Evolutionary conservation across 495 filamentous ascomycete genomes (phyloP), one percentile per base, ranked within the genome.

Genomic region (Neurospora cerealis): DNA sequence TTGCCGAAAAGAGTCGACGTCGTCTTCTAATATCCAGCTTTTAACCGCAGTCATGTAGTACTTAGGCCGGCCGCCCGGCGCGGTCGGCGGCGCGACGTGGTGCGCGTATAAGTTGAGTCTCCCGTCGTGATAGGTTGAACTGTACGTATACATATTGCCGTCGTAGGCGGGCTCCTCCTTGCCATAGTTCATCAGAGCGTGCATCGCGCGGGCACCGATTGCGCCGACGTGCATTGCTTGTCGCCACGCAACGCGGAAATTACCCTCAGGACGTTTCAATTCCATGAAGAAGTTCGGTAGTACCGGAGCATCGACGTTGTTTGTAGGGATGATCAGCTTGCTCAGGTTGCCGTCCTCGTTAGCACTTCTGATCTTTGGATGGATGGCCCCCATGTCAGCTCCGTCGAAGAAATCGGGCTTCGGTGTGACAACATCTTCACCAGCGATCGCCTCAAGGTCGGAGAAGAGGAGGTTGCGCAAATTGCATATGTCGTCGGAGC

Each of bases 211-310:
- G 38, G 83, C 84, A 13, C 85, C 85, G 21, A 83, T 70, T 11
- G 85, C 85, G 24, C 85, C 84, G 72, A 84, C 77, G 75, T 84
- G 80, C 60, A 73, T 78, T 44, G 82, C 83, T 74, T 87, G 84
- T 44, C n/a, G n/a, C n/a, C n/a, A n/a, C n/a, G n/a, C n/a, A n/a
- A n/a, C n/a, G n/a, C n/a, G n/a, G n/a, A n/a, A n/a, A n/a, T n/a
- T n/a, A n/a, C n/a, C n/a, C n/a, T n/a, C n/a, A 0, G 79, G 78
- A 3, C 78, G 79, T 73, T 86, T 87, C 10, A 71, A 81, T 62
- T 84, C 81, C 4, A 84, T 70, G 75, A 79, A 78, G 71, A 81
- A 79, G 73, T 88, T 88, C 5, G 86, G 85, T 34, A 77, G 78
- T 8, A 83, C 76, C 3, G 82, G 85, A 54, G 73, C 4, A 4